Conservation (phyloP, 805 yeast species). For the Pichia scutulata region DNA sequence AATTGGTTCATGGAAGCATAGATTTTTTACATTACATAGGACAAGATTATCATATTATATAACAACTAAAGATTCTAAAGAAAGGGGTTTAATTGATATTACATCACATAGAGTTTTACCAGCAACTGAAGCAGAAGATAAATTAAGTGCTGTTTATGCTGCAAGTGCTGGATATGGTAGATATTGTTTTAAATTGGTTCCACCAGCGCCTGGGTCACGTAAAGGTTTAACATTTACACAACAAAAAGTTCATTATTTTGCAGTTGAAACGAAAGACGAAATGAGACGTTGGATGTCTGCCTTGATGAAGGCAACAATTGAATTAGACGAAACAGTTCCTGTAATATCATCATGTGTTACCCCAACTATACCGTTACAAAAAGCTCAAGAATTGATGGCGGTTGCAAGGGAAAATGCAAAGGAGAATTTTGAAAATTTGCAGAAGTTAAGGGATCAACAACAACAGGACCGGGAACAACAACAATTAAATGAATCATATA, state of each 20-base stretch:
- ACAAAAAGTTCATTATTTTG: slow-evolving; percentile 92
- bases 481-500: not conserved
- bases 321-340: slow-evolving; percentile 86
- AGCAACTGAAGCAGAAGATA: slow-evolving; percentile 70
- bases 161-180: slow-evolving; percentile 93
- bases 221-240: slow-evolving; percentile 95
- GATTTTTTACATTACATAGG: slow-evolving; percentile 83
- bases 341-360: slow-evolving; percentile 88
- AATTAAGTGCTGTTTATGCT: slow-evolving; percentile 72
- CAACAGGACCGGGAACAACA: not conserved
- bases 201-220: slow-evolving; percentile 96
- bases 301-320: slow-evolving; percentile 91
- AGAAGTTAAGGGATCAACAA: slow-evolving; percentile 30
- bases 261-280: slow-evolving; percentile 85
- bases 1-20: slow-evolving; percentile 84
- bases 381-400: slow-evolving; percentile 79
- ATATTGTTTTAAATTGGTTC: slow-evolving; percentile 83
- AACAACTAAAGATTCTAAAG: slow-evolving; percentile 68
- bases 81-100: slow-evolving; percentile 89
- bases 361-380: slow-evolving; percentile 84
- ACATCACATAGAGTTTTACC: slow-evolving; percentile 91
- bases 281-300: slow-evolving; percentile 96
- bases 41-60: slow-evolving; percentile 87
- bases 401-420: slow-evolving; percentile 73
- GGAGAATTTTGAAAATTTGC: slow-evolving; percentile 40